Evolutionary conservation across 257 asterid genomes (phyloP), one percentile per base, ranked within the genome.

Genomic region (Rubia yunnanensis): DNA sequence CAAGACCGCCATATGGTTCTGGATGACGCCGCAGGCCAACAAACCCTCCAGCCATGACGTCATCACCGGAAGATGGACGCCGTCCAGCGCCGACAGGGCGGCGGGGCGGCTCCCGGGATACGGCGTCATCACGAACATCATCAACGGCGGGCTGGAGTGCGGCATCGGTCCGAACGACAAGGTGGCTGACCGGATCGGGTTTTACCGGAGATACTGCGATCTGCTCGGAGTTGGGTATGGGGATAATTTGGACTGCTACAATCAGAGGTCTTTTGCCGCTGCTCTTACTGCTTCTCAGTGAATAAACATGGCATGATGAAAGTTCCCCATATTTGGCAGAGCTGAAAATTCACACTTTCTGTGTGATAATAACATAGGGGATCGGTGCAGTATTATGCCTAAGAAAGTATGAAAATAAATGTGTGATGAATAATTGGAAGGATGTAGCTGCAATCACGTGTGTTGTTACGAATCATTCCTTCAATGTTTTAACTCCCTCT

Each of bases 101-200:
- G 78, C 79, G 5, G 73, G 73, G 0, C 32, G 67, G 1, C 26
- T 70, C 7, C 81, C 74, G 0, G 79, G 74, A 2, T 79, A 65
- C 5, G 77, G 81, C 7, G 76, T 73, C 10, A 73, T 79, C 53
- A 76, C 81, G 17, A 78, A 78, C 36, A 78, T 78, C 36, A 76
- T 79, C 10, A 76, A 79, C n/a, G 84, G 81, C 4, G 81, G 84
- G 39, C 44, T 69, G 0, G 81, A 76, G 60, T 79, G 77, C n/a
- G 73, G 52, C 5, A 60, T 15, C 46, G 79, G 84, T 15, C 18
- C 70, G 4, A 66, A 76, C 18, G 67, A 68, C 9, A 57, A 26
- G 60, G 74, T 66, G 58, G 55, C 67, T 11, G 71, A 58, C 36
- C 31, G 74, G 20, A 73, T 76, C 63, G 79, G 81, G 26, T 73